Base-by-base conservation (phyloP, 2,329 filamentous ascomycete species). In the Ilyonectria mors-panacis region DNA sequence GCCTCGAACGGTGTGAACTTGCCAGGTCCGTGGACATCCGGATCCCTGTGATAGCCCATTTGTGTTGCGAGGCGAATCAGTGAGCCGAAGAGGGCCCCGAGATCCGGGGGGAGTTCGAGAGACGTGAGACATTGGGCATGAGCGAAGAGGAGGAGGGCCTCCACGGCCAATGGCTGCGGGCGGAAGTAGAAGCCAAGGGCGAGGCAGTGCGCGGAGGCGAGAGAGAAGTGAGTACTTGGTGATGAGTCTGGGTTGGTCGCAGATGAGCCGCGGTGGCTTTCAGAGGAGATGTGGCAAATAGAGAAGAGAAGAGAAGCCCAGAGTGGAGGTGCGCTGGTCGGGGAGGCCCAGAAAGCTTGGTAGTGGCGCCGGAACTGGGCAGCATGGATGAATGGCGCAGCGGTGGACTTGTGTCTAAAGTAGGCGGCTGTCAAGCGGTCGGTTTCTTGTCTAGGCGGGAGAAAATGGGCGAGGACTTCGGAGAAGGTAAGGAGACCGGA, bases 11-110 rank as follows among this genome's bases (percentile, higher is more conserved):
- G 35, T 0, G 57, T 51, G 17, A 59, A 59, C 15, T 10, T 59
- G 23, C 37, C 19, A 7, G 47, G 35, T 3, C 17, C 10, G 19
- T 51, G 57, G 15, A 21, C 23, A 10, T 59, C 57, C 30, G 57
- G 57, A 28, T 59, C 57, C 9, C 57, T 21, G 28, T 59, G 57
- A 28, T 59, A 59, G 15, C 57, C 57, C 57, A 59, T 59, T 26
- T 26, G 57, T 1, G 57, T 59, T 28, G 57, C 45, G n/a, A 59
- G 35, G 7, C 57, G 57, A 17, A 59, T 53, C 1, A 59, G 57
- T 6, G 15, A 33, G 35, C 57, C 47, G 21, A 59, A 44, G 6
- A 59, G 47, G 8, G 47, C 26, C 9, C 45, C 57, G 1, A 59
- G 17, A 19, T 59, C 33, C 1, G 47, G 23, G 4, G 57, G 35